Evolutionary conservation across 2,329 filamentous ascomycete species (phyloP).

Genomic region (Biscogniauxia sp.): DNA sequence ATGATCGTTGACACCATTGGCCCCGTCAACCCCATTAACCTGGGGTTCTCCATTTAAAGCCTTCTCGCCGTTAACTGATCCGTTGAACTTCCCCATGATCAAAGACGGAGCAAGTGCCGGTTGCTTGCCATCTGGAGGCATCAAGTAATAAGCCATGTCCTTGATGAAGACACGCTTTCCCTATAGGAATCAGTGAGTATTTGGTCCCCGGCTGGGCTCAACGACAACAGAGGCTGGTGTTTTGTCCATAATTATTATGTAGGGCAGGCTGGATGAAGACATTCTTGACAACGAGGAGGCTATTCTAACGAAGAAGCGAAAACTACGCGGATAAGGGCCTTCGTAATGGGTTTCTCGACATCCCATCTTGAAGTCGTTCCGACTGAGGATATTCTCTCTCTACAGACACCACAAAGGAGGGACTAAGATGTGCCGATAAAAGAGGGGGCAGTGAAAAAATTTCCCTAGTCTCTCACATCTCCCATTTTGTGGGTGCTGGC

Average conservation of each 20-base stretch:
- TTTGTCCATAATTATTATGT: constrained; percentile 2
- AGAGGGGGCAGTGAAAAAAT: neutral
- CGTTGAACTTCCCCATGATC: constrained; percentile 48
- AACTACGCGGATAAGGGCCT: neutral
- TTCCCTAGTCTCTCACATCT: neutral
- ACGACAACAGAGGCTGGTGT: neutral
- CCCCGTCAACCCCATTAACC: constrained; percentile 32
- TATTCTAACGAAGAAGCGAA: neutral
- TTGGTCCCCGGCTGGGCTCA: constrained; percentile 33
- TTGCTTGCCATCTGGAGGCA: constrained; percentile 68
- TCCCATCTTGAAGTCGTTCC: neutral
- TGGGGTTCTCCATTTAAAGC: constrained; percentile 9
- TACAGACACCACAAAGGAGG: neutral
- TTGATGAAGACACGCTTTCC: constrained; percentile 96
- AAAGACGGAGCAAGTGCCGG: constrained; percentile 79
- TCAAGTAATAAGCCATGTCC: constrained; percentile 91
- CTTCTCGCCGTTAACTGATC: constrained; percentile 16
- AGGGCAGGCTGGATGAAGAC: neutral
- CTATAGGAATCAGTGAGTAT: constrained; percentile 46
- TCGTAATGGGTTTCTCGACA: neutral
- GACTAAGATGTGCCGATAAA: neutral
- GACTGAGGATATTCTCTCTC: neutral
- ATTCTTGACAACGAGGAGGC: neutral
- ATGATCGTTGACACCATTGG: constrained; percentile 14
- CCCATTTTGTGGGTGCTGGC: neutral